A percentile compares a stretch with the other conserved stretches of the same genome.
phyloP scores from a whole-genome alignment of 257 asterid genomes.

The Solanum virginianum region DNA sequence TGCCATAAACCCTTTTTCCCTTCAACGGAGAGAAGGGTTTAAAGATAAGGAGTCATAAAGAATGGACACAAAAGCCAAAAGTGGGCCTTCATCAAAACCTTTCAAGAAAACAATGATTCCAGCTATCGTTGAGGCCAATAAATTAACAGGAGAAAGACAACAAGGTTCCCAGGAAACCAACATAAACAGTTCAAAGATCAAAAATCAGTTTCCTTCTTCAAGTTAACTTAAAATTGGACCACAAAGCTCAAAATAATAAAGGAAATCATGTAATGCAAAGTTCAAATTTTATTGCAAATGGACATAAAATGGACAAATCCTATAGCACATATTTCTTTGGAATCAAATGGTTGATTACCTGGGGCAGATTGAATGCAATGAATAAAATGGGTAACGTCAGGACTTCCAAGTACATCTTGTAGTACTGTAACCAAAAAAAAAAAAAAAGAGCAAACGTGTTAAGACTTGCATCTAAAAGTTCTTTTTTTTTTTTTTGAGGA shows the following conservation, averaged over 20 bases:
- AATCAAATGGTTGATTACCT: slow-evolving; percentile 29
- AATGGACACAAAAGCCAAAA: not conserved
- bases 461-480: slow-evolving; percentile 1
- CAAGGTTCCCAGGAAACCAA: not conserved
- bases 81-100: not conserved
- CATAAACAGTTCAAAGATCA: not conserved
- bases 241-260: not conserved
- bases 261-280: too few relatives aligned
- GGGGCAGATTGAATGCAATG: slow-evolving; percentile 53
- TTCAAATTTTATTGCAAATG: too few relatives aligned
- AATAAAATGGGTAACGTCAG: slow-evolving; percentile 56
- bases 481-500: not conserved
- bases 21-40: not conserved
- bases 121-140: not conserved
- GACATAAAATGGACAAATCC: too few relatives aligned
- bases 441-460: slow-evolving; percentile 1
- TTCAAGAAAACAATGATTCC: not conserved
- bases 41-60: not conserved
- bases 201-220: not conserved
- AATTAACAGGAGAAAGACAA: not conserved
- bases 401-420: slow-evolving; percentile 51
- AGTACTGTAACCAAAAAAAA: slow-evolving; percentile 28
- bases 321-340: not conserved
- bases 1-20: not conserved
- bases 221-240: not conserved